These are phyloP conservation scores for Akanthomyces dipterigenus DNA, from an alignment of 2,329 filamentous ascomycete species.

Conservation along the genomic window DNA sequence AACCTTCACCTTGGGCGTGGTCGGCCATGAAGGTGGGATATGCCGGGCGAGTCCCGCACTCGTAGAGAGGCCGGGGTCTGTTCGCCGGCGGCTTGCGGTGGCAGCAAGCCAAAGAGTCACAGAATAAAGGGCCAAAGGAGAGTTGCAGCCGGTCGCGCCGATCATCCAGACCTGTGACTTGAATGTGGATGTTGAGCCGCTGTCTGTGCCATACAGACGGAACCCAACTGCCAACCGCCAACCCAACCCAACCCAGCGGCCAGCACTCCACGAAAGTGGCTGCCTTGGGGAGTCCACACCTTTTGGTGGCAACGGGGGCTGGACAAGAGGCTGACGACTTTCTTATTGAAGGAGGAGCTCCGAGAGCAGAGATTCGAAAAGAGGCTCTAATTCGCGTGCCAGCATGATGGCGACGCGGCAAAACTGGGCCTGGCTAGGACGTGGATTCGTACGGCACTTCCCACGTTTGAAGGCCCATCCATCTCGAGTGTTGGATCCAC, in stretches of 20 bases:
- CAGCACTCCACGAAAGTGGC: background rate
- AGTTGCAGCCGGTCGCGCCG: background rate
- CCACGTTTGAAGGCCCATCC: slow-evolving; percentile 1
- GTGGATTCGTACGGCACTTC: background rate
- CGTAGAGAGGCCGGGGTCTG: background rate
- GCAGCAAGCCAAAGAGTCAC: background rate
- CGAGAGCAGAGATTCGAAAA: background rate
- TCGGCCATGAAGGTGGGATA: background rate
- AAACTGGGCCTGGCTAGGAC: slow-evolving; percentile 4
- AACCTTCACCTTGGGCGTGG: background rate
- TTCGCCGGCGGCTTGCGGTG: background rate
- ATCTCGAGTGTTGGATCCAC: slow-evolving; percentile 7
- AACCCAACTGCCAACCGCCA: background rate
- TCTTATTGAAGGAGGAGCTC: background rate
- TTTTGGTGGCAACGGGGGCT: background rate
- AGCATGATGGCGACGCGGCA: background rate
- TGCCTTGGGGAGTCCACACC: background rate
- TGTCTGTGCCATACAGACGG: slow-evolving; percentile 3
- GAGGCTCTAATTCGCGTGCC: background rate
- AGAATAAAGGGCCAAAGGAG: background rate
- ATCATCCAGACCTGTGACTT: slow-evolving; percentile 7
- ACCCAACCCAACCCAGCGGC: background rate
- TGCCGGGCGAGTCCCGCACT: background rate
- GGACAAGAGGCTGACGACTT: background rate
- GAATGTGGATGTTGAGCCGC: slow-evolving; percentile 5